Conservation (phyloP, 2,329 filamentous ascomycete species). For the Fusarium keratoplasticum region DNA sequence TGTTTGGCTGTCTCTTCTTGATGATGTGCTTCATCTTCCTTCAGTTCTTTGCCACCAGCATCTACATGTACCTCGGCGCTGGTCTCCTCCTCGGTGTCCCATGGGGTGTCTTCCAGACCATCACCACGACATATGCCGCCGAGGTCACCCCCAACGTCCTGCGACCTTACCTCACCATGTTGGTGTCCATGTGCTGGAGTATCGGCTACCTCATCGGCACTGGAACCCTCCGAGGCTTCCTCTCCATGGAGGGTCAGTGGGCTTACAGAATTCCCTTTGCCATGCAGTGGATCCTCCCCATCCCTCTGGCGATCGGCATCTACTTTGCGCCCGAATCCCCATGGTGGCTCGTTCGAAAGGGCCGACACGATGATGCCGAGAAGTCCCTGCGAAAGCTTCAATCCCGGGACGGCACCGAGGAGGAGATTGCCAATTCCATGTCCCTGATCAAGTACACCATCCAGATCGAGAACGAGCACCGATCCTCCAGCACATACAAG, state of each 20-base stretch:
- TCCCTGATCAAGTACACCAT: conserved; percentile 47
- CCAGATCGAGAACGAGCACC: conserved; percentile 26
- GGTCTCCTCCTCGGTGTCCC: conserved; percentile 61
- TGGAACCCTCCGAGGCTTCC: conserved; percentile 54
- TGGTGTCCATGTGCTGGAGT: conserved; percentile 62
- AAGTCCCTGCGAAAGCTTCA: conserved; percentile 53
- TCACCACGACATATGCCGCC: conserved; percentile 61
- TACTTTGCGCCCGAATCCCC: conserved; percentile 62
- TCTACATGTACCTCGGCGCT: conserved; percentile 55
- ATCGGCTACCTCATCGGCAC: conserved; percentile 60
- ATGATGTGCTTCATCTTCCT: conserved; percentile 60
- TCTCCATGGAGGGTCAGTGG: conserved; percentile 55
- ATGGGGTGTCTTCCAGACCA: conserved; percentile 59
- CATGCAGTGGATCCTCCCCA: conserved; percentile 60
- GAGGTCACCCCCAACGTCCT: conserved; percentile 58
- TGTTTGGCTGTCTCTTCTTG: conserved; percentile 55
- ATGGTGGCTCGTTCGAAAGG: conserved; percentile 60
- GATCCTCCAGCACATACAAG: conserved; percentile 16
- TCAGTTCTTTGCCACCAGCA: conserved; percentile 57
- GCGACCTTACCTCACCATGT: conserved; percentile 59
- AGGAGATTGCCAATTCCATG: conserved; percentile 59
- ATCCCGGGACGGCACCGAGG: conserved; percentile 47
- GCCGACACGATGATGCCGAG: conserved; percentile 53
- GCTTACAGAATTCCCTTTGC: conserved; percentile 61
- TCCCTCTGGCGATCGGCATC: conserved; percentile 56